phyloP scores from a whole-genome alignment of 2,329 filamentous ascomycete species.

The Mycosphaerelloides madeirae region DNA sequence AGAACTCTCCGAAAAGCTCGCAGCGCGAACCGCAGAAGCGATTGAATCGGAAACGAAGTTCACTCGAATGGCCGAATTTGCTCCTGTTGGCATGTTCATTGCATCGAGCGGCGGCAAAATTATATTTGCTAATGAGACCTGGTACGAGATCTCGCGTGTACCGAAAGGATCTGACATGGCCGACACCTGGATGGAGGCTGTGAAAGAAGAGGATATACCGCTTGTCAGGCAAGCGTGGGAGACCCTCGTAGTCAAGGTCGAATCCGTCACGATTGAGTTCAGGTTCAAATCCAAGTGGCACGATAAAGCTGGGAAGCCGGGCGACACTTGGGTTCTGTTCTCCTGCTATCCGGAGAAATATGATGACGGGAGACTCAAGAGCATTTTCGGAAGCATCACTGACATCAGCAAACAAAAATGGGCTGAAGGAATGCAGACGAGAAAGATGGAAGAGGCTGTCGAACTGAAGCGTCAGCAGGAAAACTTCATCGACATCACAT shows the following conservation, averaged over 20 bases:
- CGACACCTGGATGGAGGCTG: constrained; percentile 67
- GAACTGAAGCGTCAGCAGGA: constrained; percentile 72
- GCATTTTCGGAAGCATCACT: constrained; percentile 75
- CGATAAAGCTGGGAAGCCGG: constrained; percentile 53
- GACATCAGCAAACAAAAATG: constrained; percentile 84
- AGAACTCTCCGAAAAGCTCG: constrained; percentile 70
- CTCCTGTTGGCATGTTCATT: constrained; percentile 80
- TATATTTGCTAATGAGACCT: constrained; percentile 78
- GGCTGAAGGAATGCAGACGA: constrained; percentile 74
- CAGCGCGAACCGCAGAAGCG: constrained; percentile 55
- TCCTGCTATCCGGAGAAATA: constrained; percentile 70
- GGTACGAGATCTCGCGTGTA: constrained; percentile 63
- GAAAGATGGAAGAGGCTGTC: constrained; percentile 73
- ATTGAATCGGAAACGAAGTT: constrained; percentile 68
- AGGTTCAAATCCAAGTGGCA: constrained; percentile 67
- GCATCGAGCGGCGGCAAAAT: constrained; percentile 67
- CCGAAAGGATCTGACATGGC: constrained; percentile 54
- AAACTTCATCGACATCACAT: constrained; percentile 38
- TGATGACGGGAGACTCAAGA: constrained; percentile 60
- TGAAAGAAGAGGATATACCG: constrained; percentile 61
- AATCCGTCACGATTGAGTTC: constrained; percentile 66
- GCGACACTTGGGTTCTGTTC: constrained; percentile 73
- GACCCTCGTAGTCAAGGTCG: constrained; percentile 56
- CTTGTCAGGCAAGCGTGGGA: constrained; percentile 59
- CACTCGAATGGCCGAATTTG: constrained; percentile 77